A percentile compares a stretch with the other conserved stretches of the same genome.
Evolutionary conservation across 2,329 filamentous ascomycete species (phyloP).

Genomic region (Colletotrichum tofieldiae): DNA sequence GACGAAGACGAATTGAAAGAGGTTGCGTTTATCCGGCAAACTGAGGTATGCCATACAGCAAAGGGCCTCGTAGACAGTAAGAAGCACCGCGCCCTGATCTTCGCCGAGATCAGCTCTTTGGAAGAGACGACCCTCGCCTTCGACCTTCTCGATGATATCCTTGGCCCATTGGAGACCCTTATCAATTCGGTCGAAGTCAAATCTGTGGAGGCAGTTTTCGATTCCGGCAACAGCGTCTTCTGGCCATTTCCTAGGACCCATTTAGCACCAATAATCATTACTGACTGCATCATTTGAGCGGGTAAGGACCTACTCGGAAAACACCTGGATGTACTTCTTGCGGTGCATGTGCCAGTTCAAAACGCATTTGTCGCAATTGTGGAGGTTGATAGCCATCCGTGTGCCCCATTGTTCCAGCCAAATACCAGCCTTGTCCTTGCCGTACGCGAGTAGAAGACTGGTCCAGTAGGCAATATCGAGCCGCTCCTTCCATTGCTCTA

Average conservation of each 20-base stretch:
- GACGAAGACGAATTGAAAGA: constrained; percentile 88
- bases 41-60: constrained; percentile 86
- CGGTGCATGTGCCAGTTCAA: constrained; percentile 82
- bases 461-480: constrained; percentile 77
- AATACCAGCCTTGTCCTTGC: constrained; percentile 71
- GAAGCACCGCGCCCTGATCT: constrained; percentile 73
- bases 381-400: constrained; percentile 72
- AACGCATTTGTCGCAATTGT: constrained; percentile 79
- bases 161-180: constrained; percentile 72
- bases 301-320: constrained; percentile 68
- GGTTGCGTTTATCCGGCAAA: constrained; percentile 63
- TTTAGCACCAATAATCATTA: constrained; percentile 45
- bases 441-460: constrained; percentile 79
- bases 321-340: constrained; percentile 72
- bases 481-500: constrained; percentile 69
- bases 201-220: constrained; percentile 69
- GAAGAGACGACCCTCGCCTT: constrained; percentile 63
- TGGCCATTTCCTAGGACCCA: constrained; percentile 57
- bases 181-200: constrained; percentile 75
- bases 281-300: background rate
- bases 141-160: constrained; percentile 67
- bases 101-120: constrained; percentile 63
- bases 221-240: constrained; percentile 69
- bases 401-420: constrained; percentile 73
- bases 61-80: constrained; percentile 89